A percentile compares a stretch with the other conserved stretches of the same genome.
Evolutionary conservation across 805 yeast genomes (phyloP).

Genomic region (Candida anglica): DNA sequence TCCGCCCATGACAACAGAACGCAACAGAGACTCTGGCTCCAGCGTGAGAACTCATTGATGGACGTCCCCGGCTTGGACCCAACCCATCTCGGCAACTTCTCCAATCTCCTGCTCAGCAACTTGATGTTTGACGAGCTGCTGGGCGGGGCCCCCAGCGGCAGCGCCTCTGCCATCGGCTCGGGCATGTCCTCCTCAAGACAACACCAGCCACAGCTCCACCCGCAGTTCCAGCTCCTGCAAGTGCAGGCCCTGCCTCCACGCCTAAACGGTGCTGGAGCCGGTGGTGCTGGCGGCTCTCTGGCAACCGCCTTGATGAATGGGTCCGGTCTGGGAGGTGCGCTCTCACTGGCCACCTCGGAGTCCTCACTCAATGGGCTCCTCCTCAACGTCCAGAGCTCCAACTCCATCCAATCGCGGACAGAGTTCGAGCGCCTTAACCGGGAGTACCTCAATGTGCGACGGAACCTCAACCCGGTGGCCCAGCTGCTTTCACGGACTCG

Average conservation of each 20-base stretch:
- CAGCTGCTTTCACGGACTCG: slow-evolving; percentile 43
- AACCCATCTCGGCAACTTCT: slow-evolving; percentile 28
- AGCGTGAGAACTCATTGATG: slow-evolving; percentile 67
- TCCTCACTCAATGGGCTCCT: slow-evolving; percentile 3
- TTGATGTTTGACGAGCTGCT: too few species aligned
- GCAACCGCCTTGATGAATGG: background rate
- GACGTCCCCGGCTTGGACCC: slow-evolving; percentile 42
- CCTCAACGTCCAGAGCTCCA: slow-evolving; percentile 17
- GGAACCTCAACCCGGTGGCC: slow-evolving; percentile 67
- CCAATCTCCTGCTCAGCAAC: slow-evolving; percentile 31
- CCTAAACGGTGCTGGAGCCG: too few species aligned
- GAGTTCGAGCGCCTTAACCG: slow-evolving; percentile 76
- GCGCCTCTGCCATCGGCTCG: background rate
- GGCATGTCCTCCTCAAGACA: slow-evolving; percentile 6
- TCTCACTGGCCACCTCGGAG: too few species aligned
- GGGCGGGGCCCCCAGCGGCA: too few species aligned
- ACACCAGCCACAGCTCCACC: too few species aligned
- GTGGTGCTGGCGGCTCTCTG: too few species aligned
- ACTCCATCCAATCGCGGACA: slow-evolving; percentile 59
- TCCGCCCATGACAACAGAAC: slow-evolving; percentile 56
- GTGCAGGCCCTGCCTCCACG: too few species aligned
- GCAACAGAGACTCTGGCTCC: slow-evolving; percentile 81
- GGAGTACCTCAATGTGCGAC: slow-evolving; percentile 65
- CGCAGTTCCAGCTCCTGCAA: too few species aligned
- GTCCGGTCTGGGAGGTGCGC: background rate